Evolutionary conservation across 306 rosid species (phyloP), one percentile per base, ranked within the genome.

Genomic region (Heteromeles arbutifolia): DNA sequence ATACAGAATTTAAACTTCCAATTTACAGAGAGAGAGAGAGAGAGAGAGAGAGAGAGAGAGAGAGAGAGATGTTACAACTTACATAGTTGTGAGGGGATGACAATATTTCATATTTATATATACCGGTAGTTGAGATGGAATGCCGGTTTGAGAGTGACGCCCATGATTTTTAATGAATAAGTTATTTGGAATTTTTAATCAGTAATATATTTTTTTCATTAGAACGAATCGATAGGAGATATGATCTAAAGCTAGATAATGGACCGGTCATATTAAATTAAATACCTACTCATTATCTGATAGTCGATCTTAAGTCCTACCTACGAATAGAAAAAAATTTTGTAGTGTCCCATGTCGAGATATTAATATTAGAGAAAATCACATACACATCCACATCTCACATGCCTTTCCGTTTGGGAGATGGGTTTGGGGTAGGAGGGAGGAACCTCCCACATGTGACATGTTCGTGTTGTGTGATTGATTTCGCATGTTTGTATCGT

Each of bases 131-230:
- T 67, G 70, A 28, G 80, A 72, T 75, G 83, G 67, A 83, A 84
- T 74, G 85, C 79, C 57, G 68, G 59, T 48, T 65, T 83, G 87
- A 86, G 48, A 79, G 44, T 39, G 86, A 82, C 90, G 58, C 75
- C 59, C 48, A 34, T 39, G 48, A 64, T 24, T 28, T 24, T 19
- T 21, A 67, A 39, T 39, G 44, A 39, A 39, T 39, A 39, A 39
- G 8, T 39, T 39, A 39, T 39, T 39, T 0, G 43, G 0, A 39
- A 39, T 8, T 39, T 39, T 39, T 39, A 39, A 39, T 39, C 3
- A 39, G 11, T 39, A 9, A 39, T 39, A 8, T 9, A 39, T n/a
- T 2, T 39, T 39, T 39, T 8, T 39, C 11, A 39, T 8, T 8
- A 39, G 11, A 39, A 39, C 11, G 43, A 39, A 39, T 39, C 11